Conservation (phyloP, 805 yeast genomes). For the Komagataella ulmi region DNA sequence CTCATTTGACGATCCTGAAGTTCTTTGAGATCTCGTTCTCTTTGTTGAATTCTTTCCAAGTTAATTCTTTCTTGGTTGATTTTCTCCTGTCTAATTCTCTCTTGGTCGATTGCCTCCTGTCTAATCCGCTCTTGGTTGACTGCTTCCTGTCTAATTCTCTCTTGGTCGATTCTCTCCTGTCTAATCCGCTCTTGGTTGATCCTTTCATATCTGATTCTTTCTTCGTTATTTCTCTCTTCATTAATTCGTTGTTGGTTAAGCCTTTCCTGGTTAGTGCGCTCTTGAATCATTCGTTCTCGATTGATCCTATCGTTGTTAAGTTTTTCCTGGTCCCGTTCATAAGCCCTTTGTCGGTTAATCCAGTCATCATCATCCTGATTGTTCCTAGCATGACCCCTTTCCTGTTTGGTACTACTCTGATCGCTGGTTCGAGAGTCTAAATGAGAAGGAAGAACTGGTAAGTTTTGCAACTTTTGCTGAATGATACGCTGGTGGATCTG, state of each 20-base stretch:
- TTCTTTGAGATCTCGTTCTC: neutral
- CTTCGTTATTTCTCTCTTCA: neutral
- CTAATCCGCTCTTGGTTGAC: neutral
- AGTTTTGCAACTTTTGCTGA: neutral
- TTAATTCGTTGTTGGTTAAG: neutral
- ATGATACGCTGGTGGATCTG: neutral
- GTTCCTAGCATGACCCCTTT: neutral
- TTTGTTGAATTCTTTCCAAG: neutral
- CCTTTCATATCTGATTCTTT: neutral
- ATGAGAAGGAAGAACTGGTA: neutral
- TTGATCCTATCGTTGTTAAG: neutral
- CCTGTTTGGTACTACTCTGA: neutral
- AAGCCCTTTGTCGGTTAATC: neutral
- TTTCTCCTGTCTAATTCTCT: neutral
- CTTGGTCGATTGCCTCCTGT: neutral
- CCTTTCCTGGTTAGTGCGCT: neutral
- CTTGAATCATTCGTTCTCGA: neutral
- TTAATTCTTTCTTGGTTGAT: neutral
- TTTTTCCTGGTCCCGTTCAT: neutral
- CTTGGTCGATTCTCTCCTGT: neutral
- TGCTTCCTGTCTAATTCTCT: neutral
- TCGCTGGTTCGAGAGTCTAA: neutral
- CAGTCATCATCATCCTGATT: neutral
- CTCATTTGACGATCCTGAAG: neutral
- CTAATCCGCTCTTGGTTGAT: no score